Evolutionary conservation across 768 basidiomycete genomes (phyloP).

Genomic region (Collybia mongolica): DNA sequence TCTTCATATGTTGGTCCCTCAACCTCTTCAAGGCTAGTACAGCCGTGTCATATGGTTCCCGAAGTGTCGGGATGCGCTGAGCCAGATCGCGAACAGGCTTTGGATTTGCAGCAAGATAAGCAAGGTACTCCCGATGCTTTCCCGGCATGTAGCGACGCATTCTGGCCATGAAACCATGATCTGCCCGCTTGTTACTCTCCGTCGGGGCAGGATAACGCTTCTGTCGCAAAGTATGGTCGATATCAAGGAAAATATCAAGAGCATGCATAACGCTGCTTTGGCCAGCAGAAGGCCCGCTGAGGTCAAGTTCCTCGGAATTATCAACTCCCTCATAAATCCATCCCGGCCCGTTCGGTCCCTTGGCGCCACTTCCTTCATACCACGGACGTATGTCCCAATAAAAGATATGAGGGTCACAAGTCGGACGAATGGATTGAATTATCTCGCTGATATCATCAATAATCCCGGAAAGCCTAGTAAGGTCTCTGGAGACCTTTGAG

Average conservation of each 20-base stretch:
- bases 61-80: conserved; percentile 52
- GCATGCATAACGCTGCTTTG: conserved; percentile 92
- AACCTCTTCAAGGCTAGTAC: conserved; percentile 79
- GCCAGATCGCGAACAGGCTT: conserved; percentile 66
- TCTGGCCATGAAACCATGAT: conserved; percentile 82
- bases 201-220: conserved; percentile 70
- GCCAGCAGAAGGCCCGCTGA: conserved; percentile 90
- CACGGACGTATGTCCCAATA: conserved; percentile 91
- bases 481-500: conserved; percentile 69
- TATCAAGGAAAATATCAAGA: conserved; percentile 81
- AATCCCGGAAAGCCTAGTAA: conserved; percentile 62
- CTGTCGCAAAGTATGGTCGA: conserved; percentile 81
- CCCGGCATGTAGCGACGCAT: conserved; percentile 97
- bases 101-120: conserved; percentile 51
- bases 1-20: conserved; percentile 85
- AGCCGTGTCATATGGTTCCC: conserved; percentile 77
- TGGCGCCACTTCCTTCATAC: conserved; percentile 81
- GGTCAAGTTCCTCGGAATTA: conserved; percentile 54
- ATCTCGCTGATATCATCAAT: conserved; percentile 74
- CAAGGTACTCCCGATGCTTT: conserved; percentile 82
- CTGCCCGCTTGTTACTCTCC: conserved; percentile 61
- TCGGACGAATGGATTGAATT: conserved; percentile 65
- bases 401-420: conserved; percentile 83
- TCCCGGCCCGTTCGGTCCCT: conserved; percentile 43
- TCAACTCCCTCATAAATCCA: conserved; percentile 84